A percentile compares a stretch with the other conserved stretches of the same genome.
Evolutionary conservation across 2,329 filamentous ascomycete species (phyloP).

Genomic region (Pleurostoma richardsiae): DNA sequence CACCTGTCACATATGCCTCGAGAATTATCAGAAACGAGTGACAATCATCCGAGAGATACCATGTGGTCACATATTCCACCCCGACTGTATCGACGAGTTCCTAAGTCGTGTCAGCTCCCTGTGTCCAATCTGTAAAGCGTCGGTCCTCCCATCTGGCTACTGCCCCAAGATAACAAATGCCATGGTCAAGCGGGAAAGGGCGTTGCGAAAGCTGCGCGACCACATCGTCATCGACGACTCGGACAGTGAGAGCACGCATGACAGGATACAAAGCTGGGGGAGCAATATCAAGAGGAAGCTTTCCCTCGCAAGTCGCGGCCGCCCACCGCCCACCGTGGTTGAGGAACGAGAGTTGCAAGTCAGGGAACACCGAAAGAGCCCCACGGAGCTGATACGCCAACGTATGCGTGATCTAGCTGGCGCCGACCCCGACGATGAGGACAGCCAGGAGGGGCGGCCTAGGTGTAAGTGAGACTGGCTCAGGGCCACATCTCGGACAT

Average conservation of each 20-base stretch:
- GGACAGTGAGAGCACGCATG: constrained; percentile 15
- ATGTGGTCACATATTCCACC: constrained; percentile 91
- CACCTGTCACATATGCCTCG: constrained; percentile 84
- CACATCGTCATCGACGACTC: constrained; percentile 39
- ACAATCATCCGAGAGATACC: constrained; percentile 79
- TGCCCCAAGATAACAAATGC: constrained; percentile 72
- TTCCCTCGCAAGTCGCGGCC: constrained; percentile 10
- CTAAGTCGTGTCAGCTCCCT: constrained; percentile 73
- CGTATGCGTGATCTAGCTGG: constrained; percentile 23
- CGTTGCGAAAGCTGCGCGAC: constrained; percentile 56
- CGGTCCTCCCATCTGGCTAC: constrained; percentile 65
- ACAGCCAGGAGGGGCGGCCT: constrained; percentile 5
- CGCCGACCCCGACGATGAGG: constrained; percentile 11
- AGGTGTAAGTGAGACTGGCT: constrained; percentile 12
- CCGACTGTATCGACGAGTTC: constrained; percentile 85
- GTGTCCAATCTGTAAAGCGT: constrained; percentile 87
- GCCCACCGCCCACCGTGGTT: constrained; percentile 8
- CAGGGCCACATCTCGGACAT: neutral
- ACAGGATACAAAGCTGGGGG: constrained; percentile 12
- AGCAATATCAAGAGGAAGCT: constrained; percentile 12
- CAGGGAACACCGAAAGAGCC: constrained; percentile 6
- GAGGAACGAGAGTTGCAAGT: neutral
- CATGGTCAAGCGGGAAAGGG: constrained; percentile 79
- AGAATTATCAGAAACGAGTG: constrained; percentile 65
- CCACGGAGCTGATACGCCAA: constrained; percentile 7